Evolutionary conservation across 345 rosid species (phyloP), one percentile per base, ranked within the genome.

Genomic region (Hibiscus syriacus): DNA sequence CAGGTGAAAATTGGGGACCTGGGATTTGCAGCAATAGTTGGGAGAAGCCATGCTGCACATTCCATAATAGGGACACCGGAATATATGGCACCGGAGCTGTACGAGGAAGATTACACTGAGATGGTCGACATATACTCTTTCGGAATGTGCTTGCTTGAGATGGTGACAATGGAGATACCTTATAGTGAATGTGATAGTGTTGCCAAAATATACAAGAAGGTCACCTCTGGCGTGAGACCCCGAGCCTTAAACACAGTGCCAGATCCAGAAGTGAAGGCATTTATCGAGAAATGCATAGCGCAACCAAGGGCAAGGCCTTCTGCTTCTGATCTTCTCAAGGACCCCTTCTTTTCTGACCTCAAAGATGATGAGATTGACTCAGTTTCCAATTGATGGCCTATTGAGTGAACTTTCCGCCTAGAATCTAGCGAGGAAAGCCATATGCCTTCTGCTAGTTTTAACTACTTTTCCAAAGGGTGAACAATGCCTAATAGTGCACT

Each of bases 1-100:
- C 64, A 87, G 89, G 81, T 85, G 66, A 87, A 85, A 78, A 87
- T 87, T 50, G 92, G 92, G n/a, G 89, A 87, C 75, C 70, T 85
- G n/a, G 92, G 92, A 32, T 69, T 87, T 64, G 87, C 92, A 39
- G 82, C 92, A 58, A 75, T 83, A 53, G 85, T 83, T 54, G 92
- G 87, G 38, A 80, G 70, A 77, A 87, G 84, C 73, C 89, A 85
- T 43, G 78, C 66, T 34, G 89, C 89, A 1, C 92, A 87, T 76
- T 81, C 92, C 17, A 66, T 83, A 68, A 54, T 87, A 16, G 92
- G 89, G 56, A 87, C 89, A 30, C 87, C 89, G 27, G 92, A 87
- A 73, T 87, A 68, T 32, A 87, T 85, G 92, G 89, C 89, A 61
- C 92, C 89, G 0, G 92, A 85, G 80, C 78, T 87, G 48, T 85